Conservation (phyloP, 2,329 filamentous ascomycete genomes). For the Fusarium camptoceras region DNA sequence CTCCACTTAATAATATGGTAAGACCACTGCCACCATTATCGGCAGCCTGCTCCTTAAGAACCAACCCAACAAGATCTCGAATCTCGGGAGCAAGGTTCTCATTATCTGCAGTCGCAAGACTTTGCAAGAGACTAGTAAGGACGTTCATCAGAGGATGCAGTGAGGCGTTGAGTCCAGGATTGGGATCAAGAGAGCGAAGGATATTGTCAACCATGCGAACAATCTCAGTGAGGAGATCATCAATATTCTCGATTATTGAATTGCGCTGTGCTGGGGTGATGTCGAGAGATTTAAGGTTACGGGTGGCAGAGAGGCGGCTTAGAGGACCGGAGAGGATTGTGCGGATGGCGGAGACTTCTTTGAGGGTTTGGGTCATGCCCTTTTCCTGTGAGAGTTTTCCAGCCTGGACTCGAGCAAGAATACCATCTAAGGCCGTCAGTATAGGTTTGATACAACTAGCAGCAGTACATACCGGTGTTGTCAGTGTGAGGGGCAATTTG, state of each 20-base stretch:
- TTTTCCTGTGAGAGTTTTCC: background rate
- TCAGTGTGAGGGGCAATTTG: background rate
- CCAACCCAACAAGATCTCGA: background rate
- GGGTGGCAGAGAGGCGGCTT: constrained; percentile 4
- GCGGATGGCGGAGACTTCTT: constrained; percentile 4
- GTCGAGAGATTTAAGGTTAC: background rate
- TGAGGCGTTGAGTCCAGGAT: background rate
- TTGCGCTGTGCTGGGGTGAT: background rate
- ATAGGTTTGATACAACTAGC: too few species aligned
- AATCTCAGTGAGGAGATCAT: background rate
- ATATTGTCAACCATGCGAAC: background rate
- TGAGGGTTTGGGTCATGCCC: background rate
- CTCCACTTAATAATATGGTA: constrained; percentile 2
- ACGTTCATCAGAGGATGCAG: constrained; percentile 14
- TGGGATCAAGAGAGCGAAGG: background rate
- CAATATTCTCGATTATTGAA: background rate
- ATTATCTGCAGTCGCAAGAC: background rate
- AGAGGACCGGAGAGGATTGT: background rate
- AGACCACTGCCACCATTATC: background rate
- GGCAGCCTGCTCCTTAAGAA: background rate
- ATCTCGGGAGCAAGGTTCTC: background rate
- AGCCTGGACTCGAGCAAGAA: background rate
- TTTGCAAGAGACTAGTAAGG: constrained; percentile 1
- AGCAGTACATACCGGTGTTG: background rate
- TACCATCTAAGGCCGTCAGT: background rate